Evolutionary conservation across 805 yeast genomes (phyloP), one percentile per base, ranked within the genome.

Genomic region (Candida dajiaensis): DNA sequence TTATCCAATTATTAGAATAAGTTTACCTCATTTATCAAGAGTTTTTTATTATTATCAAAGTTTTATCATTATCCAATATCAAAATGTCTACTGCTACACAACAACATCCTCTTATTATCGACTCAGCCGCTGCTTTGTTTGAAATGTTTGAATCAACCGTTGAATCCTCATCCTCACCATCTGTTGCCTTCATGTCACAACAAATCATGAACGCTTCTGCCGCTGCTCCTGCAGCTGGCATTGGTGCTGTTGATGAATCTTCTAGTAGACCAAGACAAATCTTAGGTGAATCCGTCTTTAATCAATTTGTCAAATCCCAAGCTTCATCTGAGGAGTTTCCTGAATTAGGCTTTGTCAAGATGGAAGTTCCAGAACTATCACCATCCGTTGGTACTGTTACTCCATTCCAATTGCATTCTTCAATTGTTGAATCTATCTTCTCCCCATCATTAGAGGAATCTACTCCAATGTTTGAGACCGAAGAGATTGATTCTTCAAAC

Each of bases 341-440:
- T 16, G 22, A 19, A 19, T 47, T 53, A 41, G 61, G 59, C n/a
- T 43, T 57, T 6, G 55, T 52, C 7, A 52, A 54, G 41, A 44
- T 56, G 37, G 59, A 55, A 8, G 44, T 49, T 25, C 56, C 56
- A 23, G 62, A 58, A 38, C 44, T 56, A 40, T 50, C 59, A 40
- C 62, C 65, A 18, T 47, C 58, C 20, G 56, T 59, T 37, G 55
- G 62, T 13, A 64, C 70, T 40, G 58, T 69, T 23, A 69, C 82
- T 44, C 81, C 83, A 11, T 63, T 77, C 50, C 73, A 76, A 52
- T 68, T 82, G 56, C 77, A 74, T 53, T 70, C 81, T 56, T 83
- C 86, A 47, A 76, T 81, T 77, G 82, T 82, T 55, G 84, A 79
- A 57, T 79, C 79, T 16, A 58, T 67, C 38, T 67, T 70, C 50